Conservation (phyloP, 345 rosid genomes). For the Dimocarpus longan region DNA sequence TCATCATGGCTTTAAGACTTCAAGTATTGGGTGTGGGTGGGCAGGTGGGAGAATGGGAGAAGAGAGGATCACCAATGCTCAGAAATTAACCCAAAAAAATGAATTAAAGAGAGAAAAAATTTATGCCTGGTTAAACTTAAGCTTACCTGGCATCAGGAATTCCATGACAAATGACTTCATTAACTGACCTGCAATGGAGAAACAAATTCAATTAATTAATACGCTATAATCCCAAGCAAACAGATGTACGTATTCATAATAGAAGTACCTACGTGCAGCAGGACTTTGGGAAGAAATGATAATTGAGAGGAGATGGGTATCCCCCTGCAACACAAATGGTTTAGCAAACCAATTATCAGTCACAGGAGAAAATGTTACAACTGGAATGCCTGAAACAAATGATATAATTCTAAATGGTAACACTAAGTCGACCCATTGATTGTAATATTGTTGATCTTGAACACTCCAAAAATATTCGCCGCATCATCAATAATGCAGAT, state of each 20-base stretch:
- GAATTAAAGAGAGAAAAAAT: background rate
- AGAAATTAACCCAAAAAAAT: background rate
- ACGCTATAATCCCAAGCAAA: constrained; percentile 9
- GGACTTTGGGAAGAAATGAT: constrained; percentile 94
- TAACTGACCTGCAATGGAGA: constrained; percentile 72
- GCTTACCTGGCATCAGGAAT: constrained; percentile 95
- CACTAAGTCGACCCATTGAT: background rate
- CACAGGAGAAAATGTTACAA: background rate
- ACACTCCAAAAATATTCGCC: background rate
- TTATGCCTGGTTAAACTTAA: background rate
- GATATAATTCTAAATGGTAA: background rate
- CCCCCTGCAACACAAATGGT: constrained; percentile 60
- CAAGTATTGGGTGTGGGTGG: background rate
- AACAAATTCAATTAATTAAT: constrained; percentile 18
- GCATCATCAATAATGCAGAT: background rate
- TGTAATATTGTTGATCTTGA: background rate
- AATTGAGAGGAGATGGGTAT: constrained; percentile 97
- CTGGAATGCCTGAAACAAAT: background rate
- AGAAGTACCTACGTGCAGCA: constrained; percentile 98
- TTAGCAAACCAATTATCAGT: background rate
- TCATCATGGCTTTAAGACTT: no score
- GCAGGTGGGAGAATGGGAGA: background rate
- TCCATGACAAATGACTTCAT: constrained; percentile 99
- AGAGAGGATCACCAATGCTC: background rate
- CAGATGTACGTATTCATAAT: constrained; percentile 23